Conservation (phyloP, 2,329 filamentous ascomycete genomes). For the Diaporthe sp. region DNA sequence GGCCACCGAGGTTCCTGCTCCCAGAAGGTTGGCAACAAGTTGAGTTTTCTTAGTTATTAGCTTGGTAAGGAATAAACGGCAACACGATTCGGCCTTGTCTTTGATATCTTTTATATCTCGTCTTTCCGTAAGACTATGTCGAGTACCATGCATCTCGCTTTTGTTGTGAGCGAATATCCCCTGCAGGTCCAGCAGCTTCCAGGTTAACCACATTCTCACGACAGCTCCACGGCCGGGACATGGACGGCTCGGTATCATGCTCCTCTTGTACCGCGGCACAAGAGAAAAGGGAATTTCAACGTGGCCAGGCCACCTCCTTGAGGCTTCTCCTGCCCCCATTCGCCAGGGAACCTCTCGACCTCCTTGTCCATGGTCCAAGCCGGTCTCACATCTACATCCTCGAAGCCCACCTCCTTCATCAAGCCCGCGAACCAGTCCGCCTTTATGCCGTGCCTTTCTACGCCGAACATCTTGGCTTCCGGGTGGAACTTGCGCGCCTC, state of each 20-base stretch:
- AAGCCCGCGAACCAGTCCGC: conserved; percentile 56
- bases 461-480: conserved; percentile 63
- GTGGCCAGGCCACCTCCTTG: conserved; percentile 43
- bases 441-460: conserved; percentile 67
- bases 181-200: neutral
- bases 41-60: too few relatives aligned
- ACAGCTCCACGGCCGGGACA: too few relatives aligned
- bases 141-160: too few relatives aligned
- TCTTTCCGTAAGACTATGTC: neutral
- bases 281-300: conserved; percentile 56
- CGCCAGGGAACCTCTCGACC: conserved; percentile 62
- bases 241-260: too few relatives aligned
- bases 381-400: conserved; percentile 60
- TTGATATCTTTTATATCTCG: neutral
- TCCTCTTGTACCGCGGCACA: conserved; percentile 47
- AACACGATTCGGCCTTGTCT: neutral
- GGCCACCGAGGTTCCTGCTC: too few relatives aligned
- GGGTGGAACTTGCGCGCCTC: conserved; percentile 67
- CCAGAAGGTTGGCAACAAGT: too few relatives aligned
- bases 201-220: neutral
- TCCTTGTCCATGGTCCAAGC: conserved; percentile 65
- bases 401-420: conserved; percentile 63
- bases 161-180: neutral
- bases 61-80: too few relatives aligned
- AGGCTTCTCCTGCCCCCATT: conserved; percentile 54